Conservation (phyloP, 192 early-diverging fungal species). For the Linnemannia exigua region DNA sequence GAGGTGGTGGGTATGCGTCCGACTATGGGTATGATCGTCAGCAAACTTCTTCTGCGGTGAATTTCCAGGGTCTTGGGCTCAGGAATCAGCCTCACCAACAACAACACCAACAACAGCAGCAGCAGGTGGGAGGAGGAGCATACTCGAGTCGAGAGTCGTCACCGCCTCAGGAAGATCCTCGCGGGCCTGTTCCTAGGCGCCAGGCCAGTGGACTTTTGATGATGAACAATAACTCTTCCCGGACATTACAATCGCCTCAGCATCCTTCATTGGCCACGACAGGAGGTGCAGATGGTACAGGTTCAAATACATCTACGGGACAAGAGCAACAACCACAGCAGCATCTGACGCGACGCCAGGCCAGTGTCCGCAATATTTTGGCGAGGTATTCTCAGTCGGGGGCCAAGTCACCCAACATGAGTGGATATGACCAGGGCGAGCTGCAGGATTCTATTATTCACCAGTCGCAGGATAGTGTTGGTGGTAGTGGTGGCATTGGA, state of each 20-base stretch:
- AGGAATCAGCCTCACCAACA: not conserved
- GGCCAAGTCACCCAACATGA: slow-evolving; percentile 20
- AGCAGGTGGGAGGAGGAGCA: not conserved
- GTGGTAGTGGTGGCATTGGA: not conserved
- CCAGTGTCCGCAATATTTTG: slow-evolving; percentile 38
- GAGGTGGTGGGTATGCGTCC: slow-evolving; percentile 25
- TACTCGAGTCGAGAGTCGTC: slow-evolving; percentile 31
- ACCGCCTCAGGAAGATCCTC: slow-evolving; percentile 12
- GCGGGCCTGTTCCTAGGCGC: not conserved
- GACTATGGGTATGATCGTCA: slow-evolving; percentile 28
- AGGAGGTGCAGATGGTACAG: not conserved
- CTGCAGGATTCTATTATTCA: not conserved
- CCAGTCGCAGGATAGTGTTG: not conserved
- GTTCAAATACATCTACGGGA: not conserved
- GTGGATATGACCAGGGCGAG: not conserved
- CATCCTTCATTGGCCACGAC: not conserved
- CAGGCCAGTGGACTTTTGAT: not conserved
- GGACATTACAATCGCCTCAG: not conserved
- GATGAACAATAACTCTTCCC: slow-evolving; percentile 11
- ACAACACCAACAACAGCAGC: not conserved
- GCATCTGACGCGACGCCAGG: slow-evolving; percentile 22
- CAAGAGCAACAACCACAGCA: not conserved
- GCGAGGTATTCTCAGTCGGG: slow-evolving; percentile 26
- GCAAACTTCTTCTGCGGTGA: not conserved
- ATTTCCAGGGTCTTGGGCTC: not conserved